These are phyloP conservation scores for Phialocephala sp. DNA, from an alignment of 2,329 filamentous ascomycete species.

Conservation along the genomic window DNA sequence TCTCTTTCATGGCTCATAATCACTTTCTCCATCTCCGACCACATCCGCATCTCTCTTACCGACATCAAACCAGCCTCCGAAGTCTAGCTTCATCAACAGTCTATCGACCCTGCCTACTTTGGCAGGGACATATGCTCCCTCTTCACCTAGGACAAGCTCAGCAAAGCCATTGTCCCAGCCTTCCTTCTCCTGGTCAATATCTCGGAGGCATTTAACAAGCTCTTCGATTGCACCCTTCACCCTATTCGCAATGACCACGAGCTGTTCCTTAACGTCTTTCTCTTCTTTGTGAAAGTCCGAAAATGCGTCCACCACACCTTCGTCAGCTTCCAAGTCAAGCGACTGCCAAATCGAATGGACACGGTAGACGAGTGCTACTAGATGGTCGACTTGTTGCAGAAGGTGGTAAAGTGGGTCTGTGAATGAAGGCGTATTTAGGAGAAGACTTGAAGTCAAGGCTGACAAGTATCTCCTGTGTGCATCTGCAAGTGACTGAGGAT, in stretches of 20 bases:
- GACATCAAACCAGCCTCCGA: slow-evolving; percentile 44
- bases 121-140: slow-evolving; percentile 68
- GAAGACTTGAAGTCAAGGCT: slow-evolving; percentile 68
- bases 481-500: slow-evolving; percentile 82
- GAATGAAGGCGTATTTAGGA: slow-evolving; percentile 68
- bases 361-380: slow-evolving; percentile 77
- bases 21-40: slow-evolving; percentile 31
- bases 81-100: slow-evolving; percentile 88
- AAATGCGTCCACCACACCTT: slow-evolving; percentile 79
- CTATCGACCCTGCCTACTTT: slow-evolving; percentile 82
- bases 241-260: slow-evolving; percentile 66
- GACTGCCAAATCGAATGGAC: slow-evolving; percentile 78
- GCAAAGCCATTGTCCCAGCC: slow-evolving; percentile 44
- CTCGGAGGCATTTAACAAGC: slow-evolving; percentile 59
- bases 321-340: slow-evolving; percentile 80
- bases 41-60: slow-evolving; percentile 23
- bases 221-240: slow-evolving; percentile 72
- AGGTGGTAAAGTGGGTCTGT: slow-evolving; percentile 69
- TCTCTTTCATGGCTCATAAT: slow-evolving; percentile 31
- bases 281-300: slow-evolving; percentile 77
- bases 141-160: slow-evolving; percentile 46
- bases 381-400: slow-evolving; percentile 77
- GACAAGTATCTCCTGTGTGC: slow-evolving; percentile 81
- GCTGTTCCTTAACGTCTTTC: slow-evolving; percentile 65
- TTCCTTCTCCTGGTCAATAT: slow-evolving; percentile 54